These are phyloP conservation scores for Tylopilus orsonianus DNA, from an alignment of 1,284 basidiomycete species.

Conservation along the genomic window DNA sequence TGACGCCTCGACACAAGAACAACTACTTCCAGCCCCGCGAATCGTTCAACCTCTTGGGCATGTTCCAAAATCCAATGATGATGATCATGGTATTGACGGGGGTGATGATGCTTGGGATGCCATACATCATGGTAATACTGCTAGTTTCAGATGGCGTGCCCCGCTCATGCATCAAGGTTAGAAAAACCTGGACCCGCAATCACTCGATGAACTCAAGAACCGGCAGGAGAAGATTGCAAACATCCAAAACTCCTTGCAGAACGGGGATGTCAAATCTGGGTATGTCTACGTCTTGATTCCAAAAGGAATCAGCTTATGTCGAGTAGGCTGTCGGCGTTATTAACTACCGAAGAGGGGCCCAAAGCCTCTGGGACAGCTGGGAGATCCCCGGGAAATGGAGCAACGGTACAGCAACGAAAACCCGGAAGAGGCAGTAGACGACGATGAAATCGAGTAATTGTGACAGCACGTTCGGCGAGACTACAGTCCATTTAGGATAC, in stretches of 20 bases:
- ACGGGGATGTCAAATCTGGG: constrained; percentile 60
- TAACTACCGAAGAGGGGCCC: constrained; percentile 33
- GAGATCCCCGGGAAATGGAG: constrained; percentile 20
- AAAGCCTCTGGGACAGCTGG: constrained; percentile 22
- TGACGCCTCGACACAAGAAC: constrained; percentile 55
- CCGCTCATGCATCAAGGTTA: constrained; percentile 33
- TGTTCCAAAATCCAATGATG: constrained; percentile 89
- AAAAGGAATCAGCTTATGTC: constrained; percentile 14
- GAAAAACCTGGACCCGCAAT: constrained; percentile 80
- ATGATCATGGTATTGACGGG: constrained; percentile 76
- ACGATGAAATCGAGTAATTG: constrained; percentile 23
- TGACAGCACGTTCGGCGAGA: neutral
- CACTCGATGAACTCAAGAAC: constrained; percentile 67
- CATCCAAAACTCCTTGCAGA: constrained; percentile 58
- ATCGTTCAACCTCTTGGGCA: constrained; percentile 72
- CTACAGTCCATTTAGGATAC: constrained; percentile 7
- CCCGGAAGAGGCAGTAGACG: constrained; percentile 29
- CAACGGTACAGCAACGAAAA: constrained; percentile 32
- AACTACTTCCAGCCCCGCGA: constrained; percentile 69
- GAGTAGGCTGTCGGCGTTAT: constrained; percentile 41
- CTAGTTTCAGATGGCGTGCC: neutral
- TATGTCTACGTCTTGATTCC: constrained; percentile 29
- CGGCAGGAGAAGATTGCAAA: constrained; percentile 62
- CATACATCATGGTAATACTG: constrained; percentile 68
- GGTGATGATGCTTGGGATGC: constrained; percentile 73